Evolutionary conservation across 2,329 filamentous ascomycete species (phyloP).

Genomic region (Apiospora kogelbergensis): DNA sequence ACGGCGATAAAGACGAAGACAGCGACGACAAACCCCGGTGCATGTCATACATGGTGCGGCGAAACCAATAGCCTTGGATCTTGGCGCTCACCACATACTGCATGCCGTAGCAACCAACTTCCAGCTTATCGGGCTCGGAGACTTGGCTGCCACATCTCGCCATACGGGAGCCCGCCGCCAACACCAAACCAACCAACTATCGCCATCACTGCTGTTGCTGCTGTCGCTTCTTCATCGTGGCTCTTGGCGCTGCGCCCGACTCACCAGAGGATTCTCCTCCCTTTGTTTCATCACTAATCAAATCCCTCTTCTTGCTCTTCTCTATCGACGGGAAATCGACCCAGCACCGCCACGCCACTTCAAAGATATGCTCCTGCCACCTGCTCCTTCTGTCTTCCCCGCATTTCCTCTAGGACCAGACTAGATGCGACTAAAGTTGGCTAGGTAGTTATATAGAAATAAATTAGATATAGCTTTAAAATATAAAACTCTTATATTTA

Average conservation of each 20-base stretch:
- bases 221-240: not conserved
- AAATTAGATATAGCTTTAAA: too few species aligned
- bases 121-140: slow-evolving; percentile 2
- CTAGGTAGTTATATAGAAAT: too few species aligned
- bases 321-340: too few species aligned
- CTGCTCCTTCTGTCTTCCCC: not conserved
- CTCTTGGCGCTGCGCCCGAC: slow-evolving; percentile 2
- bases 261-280: not conserved
- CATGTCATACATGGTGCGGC: slow-evolving; percentile 5
- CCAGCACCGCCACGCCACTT: not conserved
- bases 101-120: not conserved
- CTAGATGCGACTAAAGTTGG: too few species aligned
- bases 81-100: slow-evolving; percentile 3
- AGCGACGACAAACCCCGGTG: not conserved
- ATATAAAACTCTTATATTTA: too few species aligned
- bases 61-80: not conserved
- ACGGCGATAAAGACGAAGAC: not conserved
- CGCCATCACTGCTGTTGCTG: not conserved
- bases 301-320: not conserved
- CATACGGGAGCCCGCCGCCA: not conserved
- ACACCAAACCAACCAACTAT: slow-evolving; percentile 4
- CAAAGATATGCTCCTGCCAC: too few species aligned
- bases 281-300: not conserved
- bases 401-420: not conserved
- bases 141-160: slow-evolving; percentile 4